Evolutionary conservation across 768 basidiomycete genomes (phyloP).

Genomic region (Mrakia blollopis): DNA sequence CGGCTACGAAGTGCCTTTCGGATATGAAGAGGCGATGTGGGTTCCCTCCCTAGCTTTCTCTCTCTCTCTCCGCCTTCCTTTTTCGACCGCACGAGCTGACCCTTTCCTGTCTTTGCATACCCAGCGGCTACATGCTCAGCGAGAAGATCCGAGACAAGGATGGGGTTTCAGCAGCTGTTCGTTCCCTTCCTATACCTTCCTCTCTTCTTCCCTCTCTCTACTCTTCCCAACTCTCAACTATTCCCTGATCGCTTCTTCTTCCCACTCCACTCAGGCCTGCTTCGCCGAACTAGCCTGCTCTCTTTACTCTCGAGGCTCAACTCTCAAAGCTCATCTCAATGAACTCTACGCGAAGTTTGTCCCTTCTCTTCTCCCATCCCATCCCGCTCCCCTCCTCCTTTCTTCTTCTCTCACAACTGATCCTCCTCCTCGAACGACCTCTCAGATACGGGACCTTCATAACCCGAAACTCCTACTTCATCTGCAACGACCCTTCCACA

Average conservation of each 20-base stretch:
- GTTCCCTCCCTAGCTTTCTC: not conserved
- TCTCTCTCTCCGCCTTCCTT: not conserved
- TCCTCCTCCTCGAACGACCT: slow-evolving; percentile 47
- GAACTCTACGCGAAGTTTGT: slow-evolving; percentile 42
- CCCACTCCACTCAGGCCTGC: slow-evolving; percentile 49
- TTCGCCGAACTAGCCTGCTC: slow-evolving; percentile 64
- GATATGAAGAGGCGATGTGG: slow-evolving; percentile 80
- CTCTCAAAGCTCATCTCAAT: slow-evolving; percentile 57
- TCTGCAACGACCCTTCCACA: slow-evolving; percentile 56
- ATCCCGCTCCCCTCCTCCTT: not conserved
- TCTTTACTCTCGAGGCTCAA: slow-evolving; percentile 54
- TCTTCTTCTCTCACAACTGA: not conserved
- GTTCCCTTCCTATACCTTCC: slow-evolving; percentile 30
- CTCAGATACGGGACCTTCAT: slow-evolving; percentile 75
- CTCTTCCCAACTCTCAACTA: not conserved
- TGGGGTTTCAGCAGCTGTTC: slow-evolving; percentile 73
- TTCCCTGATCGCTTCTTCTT: not conserved
- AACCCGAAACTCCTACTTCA: slow-evolving; percentile 45
- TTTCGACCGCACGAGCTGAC: not conserved
- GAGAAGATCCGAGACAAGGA: slow-evolving; percentile 77
- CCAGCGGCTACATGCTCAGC: slow-evolving; percentile 73
- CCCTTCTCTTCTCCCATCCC: not conserved
- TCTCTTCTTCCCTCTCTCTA: not conserved
- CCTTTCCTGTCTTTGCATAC: not conserved
- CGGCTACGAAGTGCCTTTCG: slow-evolving; percentile 71